Percentiles rank a stretch among this genome's conserved stretches.
Conservation (phyloP, 345 rosid species). For the Triadica sebifera region DNA sequence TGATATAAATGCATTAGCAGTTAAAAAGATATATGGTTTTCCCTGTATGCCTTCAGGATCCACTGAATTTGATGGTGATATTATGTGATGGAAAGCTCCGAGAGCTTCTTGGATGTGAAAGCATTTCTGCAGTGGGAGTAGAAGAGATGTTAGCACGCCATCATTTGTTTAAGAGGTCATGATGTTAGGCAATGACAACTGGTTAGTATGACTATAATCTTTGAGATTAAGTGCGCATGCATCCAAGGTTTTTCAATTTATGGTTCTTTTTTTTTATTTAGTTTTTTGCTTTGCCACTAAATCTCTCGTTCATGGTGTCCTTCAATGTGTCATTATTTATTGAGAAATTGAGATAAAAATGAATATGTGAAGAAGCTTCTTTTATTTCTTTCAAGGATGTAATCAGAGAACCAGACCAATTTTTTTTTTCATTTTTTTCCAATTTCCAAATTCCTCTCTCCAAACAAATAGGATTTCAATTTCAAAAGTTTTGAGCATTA, state of each 20-base stretch:
- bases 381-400: background rate
- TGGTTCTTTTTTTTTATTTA: too few species aligned
- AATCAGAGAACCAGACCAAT: background rate
- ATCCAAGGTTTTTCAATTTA: too few species aligned
- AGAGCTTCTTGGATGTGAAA: slow-evolving; percentile 83
- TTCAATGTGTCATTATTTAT: background rate
- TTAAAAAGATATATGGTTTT: slow-evolving; percentile 8
- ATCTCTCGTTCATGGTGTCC: background rate
- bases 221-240: background rate
- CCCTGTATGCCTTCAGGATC: slow-evolving; percentile 49
- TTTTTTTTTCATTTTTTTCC: background rate
- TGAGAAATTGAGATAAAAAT: background rate
- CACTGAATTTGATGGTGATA: slow-evolving; percentile 71
- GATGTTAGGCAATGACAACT: slow-evolving; percentile 41
- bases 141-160: slow-evolving; percentile 62
- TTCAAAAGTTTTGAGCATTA: background rate
- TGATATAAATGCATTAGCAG: slow-evolving; percentile 9
- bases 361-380: background rate
- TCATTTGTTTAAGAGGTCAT: slow-evolving; percentile 62
- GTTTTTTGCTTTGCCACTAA: too few species aligned
- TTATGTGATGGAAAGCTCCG: slow-evolving; percentile 70
- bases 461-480: background rate
- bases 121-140: slow-evolving; percentile 82
- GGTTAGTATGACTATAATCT: slow-evolving; percentile 20
- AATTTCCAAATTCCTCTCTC: background rate